phyloP scores from a whole-genome alignment of 106 monocot genomes.

The Chionographis japonica region DNA sequence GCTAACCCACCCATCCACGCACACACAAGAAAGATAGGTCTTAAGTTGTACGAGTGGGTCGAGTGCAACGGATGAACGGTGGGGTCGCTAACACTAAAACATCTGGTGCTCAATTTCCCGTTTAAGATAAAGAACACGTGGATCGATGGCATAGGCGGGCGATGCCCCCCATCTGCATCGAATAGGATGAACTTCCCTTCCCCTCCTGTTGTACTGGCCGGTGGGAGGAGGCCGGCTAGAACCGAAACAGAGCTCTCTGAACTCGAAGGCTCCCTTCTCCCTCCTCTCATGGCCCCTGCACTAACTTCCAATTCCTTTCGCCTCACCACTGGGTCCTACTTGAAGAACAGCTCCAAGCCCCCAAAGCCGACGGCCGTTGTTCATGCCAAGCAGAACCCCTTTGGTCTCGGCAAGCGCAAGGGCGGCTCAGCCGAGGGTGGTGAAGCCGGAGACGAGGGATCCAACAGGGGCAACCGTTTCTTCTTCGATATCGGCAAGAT shows the following conservation, averaged over 20 bases:
- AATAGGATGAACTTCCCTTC: not conserved
- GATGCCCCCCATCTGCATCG: not conserved
- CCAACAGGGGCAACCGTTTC: conserved; percentile 17
- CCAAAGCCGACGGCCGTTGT: conserved; percentile 5
- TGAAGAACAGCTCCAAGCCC: conserved; percentile 11
- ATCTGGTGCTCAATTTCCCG: conserved; percentile 14
- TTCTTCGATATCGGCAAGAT: conserved; percentile 46
- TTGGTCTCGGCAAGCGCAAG: conserved; percentile 17
- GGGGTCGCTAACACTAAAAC: not conserved
- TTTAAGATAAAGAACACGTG: conserved; percentile 25
- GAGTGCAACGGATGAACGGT: no score
- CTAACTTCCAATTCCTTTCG: conserved; percentile 48
- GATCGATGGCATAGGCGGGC: conserved; percentile 12
- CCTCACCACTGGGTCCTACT: conserved; percentile 5
- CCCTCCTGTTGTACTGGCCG: not conserved
- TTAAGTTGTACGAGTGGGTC: no score
- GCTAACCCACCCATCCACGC: no score
- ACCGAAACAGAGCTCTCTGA: not conserved
- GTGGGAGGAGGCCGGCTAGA: no score
- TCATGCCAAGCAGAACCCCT: conserved; percentile 32
- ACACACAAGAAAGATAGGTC: no score
- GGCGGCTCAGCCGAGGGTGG: not conserved
- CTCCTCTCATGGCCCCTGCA: conserved; percentile 55
- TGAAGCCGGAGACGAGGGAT: not conserved
- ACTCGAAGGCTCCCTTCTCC: not conserved